Percentiles rank a stretch among this genome's conserved stretches.
Evolutionary conservation across 2,329 filamentous ascomycete genomes (phyloP).

Genomic region (Venturia oleaginea): DNA sequence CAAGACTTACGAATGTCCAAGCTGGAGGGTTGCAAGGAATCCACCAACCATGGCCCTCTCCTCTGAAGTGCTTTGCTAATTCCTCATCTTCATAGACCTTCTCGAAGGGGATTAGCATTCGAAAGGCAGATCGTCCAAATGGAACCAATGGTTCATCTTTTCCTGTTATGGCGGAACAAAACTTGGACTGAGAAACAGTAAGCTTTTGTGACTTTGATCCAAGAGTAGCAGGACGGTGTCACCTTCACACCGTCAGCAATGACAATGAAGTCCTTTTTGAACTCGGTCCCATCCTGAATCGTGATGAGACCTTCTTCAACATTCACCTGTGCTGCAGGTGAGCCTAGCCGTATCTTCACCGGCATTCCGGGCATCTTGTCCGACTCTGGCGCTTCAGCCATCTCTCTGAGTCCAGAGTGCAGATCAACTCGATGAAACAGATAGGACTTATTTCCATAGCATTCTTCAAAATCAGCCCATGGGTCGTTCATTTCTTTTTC

Average conservation of each 20-base stretch:
- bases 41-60: not conserved
- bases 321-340: conserved; percentile 1
- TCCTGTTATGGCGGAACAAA: not conserved
- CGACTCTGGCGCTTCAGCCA: conserved; percentile 7
- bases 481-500: not conserved
- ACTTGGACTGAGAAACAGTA: not conserved
- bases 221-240: not conserved
- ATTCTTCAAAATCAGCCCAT: not conserved
- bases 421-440: conserved; percentile 6
- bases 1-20: not conserved
- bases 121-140: not conserved
- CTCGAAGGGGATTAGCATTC: not conserved
- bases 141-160: not conserved
- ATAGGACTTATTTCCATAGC: not conserved
- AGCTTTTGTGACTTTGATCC: not conserved
- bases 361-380: not conserved
- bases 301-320: conserved; percentile 9
- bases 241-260: conserved; percentile 13
- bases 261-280: conserved; percentile 15
- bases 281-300: conserved; percentile 12
- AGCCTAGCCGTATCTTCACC: not conserved
- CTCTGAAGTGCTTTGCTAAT: not conserved
- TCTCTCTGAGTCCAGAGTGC: conserved; percentile 8
- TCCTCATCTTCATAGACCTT: not conserved
- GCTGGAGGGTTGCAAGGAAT: not conserved